Evolutionary conservation across 192 early-diverging fungal species (phyloP).

Genomic region (Entophlyctis luteolus): DNA sequence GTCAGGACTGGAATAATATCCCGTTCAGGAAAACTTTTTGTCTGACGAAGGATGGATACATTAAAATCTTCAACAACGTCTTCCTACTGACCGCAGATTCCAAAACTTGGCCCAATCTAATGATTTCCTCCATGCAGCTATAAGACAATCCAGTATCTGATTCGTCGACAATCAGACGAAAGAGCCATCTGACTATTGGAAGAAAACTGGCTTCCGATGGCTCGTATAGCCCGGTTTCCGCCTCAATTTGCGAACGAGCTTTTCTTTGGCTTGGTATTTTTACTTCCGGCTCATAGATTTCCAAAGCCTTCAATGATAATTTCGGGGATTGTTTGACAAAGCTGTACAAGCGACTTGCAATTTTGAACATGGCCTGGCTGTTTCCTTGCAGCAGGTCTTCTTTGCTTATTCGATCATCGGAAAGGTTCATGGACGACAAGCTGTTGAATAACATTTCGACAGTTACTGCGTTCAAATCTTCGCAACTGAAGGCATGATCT

Average conservation of each 20-base stretch:
- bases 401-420: not conserved
- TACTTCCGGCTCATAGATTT: not conserved
- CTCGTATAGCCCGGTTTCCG: conserved; percentile 11
- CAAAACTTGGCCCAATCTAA: not conserved
- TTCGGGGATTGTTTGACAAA: not conserved
- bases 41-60: conserved; percentile 1
- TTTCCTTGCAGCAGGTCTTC: not conserved
- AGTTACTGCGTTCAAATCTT: not conserved
- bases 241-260: not conserved
- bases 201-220: conserved; percentile 33
- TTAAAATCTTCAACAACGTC: conserved; percentile 20
- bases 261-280: not conserved
- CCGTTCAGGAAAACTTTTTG: not conserved
- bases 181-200: conserved; percentile 37
- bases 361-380: not conserved
- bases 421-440: not conserved
- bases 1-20: not conserved
- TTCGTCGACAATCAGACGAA: conserved; percentile 11
- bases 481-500: conserved; percentile 9
- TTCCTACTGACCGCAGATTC: conserved; percentile 6
- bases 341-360: not conserved
- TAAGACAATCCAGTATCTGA: not conserved
- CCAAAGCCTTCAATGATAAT: not conserved
- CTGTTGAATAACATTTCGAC: conserved; percentile 17
- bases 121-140: not conserved